These are phyloP conservation scores for Ilyonectria sp. DNA, from an alignment of 2,329 filamentous ascomycete genomes.

Conservation along the genomic window DNA sequence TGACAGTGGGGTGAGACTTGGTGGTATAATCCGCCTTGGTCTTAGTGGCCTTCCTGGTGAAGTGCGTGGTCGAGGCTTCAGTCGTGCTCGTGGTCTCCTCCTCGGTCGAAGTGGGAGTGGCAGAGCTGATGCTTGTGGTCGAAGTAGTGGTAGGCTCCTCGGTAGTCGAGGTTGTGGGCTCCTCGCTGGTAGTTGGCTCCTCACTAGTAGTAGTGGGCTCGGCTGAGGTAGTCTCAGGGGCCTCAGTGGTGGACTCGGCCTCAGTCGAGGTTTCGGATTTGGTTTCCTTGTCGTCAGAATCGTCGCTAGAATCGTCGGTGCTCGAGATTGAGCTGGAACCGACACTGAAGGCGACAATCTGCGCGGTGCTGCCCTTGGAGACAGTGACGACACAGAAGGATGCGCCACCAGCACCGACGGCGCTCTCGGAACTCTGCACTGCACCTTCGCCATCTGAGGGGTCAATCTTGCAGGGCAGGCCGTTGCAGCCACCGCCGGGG, in stretches of 20 bases:
- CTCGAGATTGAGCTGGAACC: constrained; percentile 48
- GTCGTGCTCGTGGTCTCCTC: constrained; percentile 30
- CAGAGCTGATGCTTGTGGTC: not conserved
- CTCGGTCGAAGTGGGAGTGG: constrained; percentile 35
- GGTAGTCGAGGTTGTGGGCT: constrained; percentile 50
- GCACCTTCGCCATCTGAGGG: constrained; percentile 70
- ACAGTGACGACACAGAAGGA: constrained; percentile 85
- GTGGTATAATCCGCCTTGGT: constrained; percentile 29
- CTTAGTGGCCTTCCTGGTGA: constrained; percentile 44
- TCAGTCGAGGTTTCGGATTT: constrained; percentile 26
- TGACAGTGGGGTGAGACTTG: constrained; percentile 38
- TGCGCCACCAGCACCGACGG: constrained; percentile 76
- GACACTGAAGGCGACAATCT: constrained; percentile 73
- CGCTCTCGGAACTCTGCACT: constrained; percentile 69
- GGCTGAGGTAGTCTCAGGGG: constrained; percentile 23
- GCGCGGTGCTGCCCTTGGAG: constrained; percentile 74
- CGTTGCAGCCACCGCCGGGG: constrained; percentile 75
- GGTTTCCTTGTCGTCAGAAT: constrained; percentile 37
- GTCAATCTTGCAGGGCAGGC: constrained; percentile 82
- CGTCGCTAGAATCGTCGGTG: constrained; percentile 20
- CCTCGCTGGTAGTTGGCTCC: constrained; percentile 36
- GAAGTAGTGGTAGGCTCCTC: constrained; percentile 35
- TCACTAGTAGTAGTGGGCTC: constrained; percentile 31
- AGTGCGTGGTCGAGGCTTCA: constrained; percentile 47
- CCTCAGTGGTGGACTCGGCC: constrained; percentile 41